Conservation (phyloP, 495 filamentous ascomycete species). For the Aspergillus bertholletiae region DNA sequence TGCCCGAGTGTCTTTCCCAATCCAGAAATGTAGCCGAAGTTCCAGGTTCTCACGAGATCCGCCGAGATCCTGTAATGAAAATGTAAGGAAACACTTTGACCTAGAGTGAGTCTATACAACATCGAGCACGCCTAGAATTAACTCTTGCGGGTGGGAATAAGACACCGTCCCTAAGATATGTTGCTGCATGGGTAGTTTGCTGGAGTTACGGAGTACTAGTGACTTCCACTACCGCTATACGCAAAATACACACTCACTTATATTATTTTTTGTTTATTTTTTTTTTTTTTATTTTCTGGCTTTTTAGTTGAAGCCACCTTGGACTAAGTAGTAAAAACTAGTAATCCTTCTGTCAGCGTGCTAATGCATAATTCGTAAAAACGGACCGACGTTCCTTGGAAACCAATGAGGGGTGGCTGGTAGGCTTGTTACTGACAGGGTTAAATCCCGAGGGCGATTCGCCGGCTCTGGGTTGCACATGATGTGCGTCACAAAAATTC, state of each 20-base stretch:
- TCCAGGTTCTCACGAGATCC: background rate
- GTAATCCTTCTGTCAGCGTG: slow-evolving; percentile 6
- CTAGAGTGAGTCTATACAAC: too few relatives aligned
- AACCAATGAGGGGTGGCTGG: slow-evolving; percentile 17
- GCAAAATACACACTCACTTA: too few relatives aligned
- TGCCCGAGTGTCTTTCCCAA: background rate
- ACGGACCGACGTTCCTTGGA: slow-evolving; percentile 4
- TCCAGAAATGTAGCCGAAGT: slow-evolving; percentile 1
- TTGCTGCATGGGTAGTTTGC: too few relatives aligned
- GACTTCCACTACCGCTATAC: too few relatives aligned
- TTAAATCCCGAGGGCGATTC: slow-evolving; percentile 16
- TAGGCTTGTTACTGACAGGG: slow-evolving; percentile 5
- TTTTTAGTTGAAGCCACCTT: background rate
- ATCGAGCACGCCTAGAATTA: too few relatives aligned
- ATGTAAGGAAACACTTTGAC: background rate
- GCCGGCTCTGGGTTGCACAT: slow-evolving; percentile 19
- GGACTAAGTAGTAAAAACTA: slow-evolving; percentile 16
- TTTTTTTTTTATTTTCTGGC: background rate
- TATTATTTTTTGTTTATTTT: too few relatives aligned
- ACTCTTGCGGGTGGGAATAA: too few relatives aligned
- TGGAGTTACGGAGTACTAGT: too few relatives aligned
- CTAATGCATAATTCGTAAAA: slow-evolving; percentile 17
- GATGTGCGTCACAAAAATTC: slow-evolving; percentile 20
- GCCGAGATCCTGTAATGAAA: background rate
- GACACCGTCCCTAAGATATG: too few relatives aligned